Evolutionary conservation across 73 alveolate genomes (phyloP).

Genomic region (Paramecium biaurelia): DNA sequence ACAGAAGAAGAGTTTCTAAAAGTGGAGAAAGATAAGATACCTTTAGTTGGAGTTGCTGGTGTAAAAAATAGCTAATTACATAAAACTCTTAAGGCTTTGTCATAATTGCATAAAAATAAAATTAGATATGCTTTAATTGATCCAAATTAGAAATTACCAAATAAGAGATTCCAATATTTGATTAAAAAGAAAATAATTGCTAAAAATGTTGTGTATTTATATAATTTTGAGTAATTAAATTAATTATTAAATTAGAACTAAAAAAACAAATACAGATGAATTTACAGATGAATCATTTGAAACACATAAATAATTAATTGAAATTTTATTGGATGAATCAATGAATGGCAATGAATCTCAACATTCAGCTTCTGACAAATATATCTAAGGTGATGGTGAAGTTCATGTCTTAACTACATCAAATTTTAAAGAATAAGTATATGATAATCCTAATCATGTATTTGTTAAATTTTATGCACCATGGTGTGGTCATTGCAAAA

Average conservation of each 20-base stretch:
- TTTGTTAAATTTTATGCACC: constrained; percentile 97
- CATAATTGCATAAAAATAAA: neutral
- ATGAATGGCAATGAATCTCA: neutral
- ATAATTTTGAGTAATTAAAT: neutral
- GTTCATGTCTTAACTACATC: neutral
- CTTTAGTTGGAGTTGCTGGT: neutral
- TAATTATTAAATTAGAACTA: neutral
- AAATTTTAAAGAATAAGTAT: constrained; percentile 81
- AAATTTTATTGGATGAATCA: neutral
- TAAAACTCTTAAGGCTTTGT: neutral
- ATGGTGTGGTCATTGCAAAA: constrained; percentile 98
- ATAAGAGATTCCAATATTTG: neutral
- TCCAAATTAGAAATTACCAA: neutral
- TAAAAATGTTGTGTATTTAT: neutral
- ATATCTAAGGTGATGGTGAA: neutral
- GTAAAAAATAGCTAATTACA: neutral
- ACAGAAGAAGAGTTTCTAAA: constrained; percentile 31
- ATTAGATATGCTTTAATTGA: neutral
- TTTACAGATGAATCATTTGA: neutral
- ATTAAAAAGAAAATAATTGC: neutral
- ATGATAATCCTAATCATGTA: constrained; percentile 84
- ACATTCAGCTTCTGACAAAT: neutral
- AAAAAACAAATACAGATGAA: neutral
- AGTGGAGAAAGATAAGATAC: neutral
- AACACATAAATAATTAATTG: neutral